phyloP scores from a whole-genome alignment of 2,329 filamentous ascomycete species.

The Nothopassalora personata region DNA sequence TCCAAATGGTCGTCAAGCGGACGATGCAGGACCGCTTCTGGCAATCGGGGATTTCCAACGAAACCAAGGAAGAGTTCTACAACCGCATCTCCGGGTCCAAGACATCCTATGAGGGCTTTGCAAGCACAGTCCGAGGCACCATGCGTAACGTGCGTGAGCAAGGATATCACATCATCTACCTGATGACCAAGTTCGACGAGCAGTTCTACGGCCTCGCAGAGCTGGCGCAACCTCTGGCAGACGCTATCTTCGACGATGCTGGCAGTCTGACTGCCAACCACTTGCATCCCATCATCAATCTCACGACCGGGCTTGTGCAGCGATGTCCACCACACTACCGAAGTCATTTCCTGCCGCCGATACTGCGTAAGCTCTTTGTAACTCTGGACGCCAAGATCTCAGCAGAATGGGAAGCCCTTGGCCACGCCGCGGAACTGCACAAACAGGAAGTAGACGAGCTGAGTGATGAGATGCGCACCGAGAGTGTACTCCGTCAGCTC shows the following conservation, averaged over 20 bases:
- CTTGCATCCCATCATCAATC: constrained; percentile 83
- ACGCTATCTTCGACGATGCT: constrained; percentile 78
- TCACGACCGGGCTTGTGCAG: constrained; percentile 83
- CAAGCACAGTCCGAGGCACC: constrained; percentile 84
- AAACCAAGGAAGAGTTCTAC: constrained; percentile 96
- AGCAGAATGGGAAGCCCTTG: constrained; percentile 76
- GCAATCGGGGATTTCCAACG: constrained; percentile 94
- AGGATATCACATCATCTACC: constrained; percentile 89
- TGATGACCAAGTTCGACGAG: constrained; percentile 79
- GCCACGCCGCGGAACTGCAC: constrained; percentile 51
- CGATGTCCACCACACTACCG: constrained; percentile 79
- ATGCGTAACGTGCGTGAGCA: constrained; percentile 87
- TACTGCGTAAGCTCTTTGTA: constrained; percentile 74
- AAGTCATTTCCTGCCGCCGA: constrained; percentile 73
- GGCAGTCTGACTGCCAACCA: constrained; percentile 84
- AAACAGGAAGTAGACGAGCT: constrained; percentile 65
- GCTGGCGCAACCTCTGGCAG: constrained; percentile 74
- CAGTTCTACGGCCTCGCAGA: constrained; percentile 89
- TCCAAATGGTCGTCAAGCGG: constrained; percentile 69
- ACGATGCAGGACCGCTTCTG: constrained; percentile 94
- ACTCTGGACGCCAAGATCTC: constrained; percentile 85
- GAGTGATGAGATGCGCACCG: constrained; percentile 95
- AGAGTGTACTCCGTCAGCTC: constrained; percentile 88
- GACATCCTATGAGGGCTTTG: constrained; percentile 83
- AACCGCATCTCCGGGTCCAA: constrained; percentile 84